Base-by-base conservation (phyloP, 371 early-diverging fungal genomes). In the Lichtheimia ramosa region DNA sequence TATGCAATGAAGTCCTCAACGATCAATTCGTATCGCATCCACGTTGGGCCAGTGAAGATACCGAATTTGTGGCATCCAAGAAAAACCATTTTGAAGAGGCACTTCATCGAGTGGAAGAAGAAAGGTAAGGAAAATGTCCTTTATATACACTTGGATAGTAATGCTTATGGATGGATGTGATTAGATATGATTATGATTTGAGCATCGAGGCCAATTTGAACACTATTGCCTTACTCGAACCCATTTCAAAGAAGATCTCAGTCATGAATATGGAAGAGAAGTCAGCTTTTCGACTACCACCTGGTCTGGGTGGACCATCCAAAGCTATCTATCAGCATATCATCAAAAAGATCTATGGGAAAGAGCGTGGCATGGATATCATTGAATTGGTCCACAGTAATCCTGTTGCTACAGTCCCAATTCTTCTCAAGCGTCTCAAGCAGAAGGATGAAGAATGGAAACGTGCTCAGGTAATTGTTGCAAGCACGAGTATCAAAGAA, bases 371-470 rank as follows among this genome's bases (percentile, higher is more conserved):
- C 0, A 63, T 83, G 12, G 99, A 99, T 60, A 88, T 99, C 39
- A 88, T 99, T 61, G 91, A 97, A 39, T 88, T 93, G 10, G 75
- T 99, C 52, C 93, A 99, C 65, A 84, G 88, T 48, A 94, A 93
- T 65, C 98, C 99, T 3, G 88, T 91, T 0, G 88, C 89, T 8
- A 92, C 98, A 0, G 93, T 99, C 3, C 99, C 99, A 0, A 85
- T 99, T 13, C 92, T 99, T 16, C 79, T 99, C 23, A 93, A 90
- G 70, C 91, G 99, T 42, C 81, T 99, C 13, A 96, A 97, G 79
- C 94, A 95, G 66, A 97, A 98, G 70, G 97, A 98, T 69, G 97
- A 96, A 66, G 98, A 98, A 73, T 98, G 98, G 96, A 90, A 93
- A 39, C 59, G 74, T 1, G 73, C 81, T 14, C 81, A 78, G 64